Evolutionary conservation across 2,329 filamentous ascomycete species (phyloP).

Genomic region (Lecanicillium sp.): DNA sequence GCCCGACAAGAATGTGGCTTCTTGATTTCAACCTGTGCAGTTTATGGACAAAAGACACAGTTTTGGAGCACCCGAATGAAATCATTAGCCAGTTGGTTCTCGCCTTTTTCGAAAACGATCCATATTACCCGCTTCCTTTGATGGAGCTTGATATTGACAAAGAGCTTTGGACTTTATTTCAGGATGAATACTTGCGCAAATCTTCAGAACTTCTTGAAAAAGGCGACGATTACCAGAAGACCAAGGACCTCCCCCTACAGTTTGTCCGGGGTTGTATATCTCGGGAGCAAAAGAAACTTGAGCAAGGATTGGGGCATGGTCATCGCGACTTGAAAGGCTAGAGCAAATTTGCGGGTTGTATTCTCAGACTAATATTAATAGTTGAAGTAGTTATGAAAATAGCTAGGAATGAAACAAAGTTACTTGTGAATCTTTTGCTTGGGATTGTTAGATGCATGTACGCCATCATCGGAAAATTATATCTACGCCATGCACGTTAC

Average conservation of each 20-base stretch:
- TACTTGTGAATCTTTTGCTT: too few relatives aligned
- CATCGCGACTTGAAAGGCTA: neutral
- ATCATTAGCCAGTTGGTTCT: constrained; percentile 17
- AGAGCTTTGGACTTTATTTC: neutral
- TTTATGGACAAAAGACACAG: constrained; percentile 15
- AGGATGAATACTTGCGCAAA: neutral
- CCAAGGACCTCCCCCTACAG: neutral
- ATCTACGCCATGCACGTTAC: too few relatives aligned
- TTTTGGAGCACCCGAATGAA: constrained; percentile 10
- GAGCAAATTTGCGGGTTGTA: too few relatives aligned
- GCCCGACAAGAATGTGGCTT: constrained; percentile 20
- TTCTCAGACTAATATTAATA: too few relatives aligned
- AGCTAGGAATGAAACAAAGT: too few relatives aligned
- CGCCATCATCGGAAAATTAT: too few relatives aligned
- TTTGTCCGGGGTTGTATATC: neutral
- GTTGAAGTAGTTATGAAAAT: too few relatives aligned
- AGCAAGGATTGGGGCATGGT: neutral
- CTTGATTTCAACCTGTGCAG: constrained; percentile 25
- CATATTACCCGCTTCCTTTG: constrained; percentile 20
- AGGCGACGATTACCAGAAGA: neutral
- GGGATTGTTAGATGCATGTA: neutral
- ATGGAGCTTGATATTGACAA: too few relatives aligned
- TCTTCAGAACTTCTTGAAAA: neutral
- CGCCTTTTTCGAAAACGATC: constrained; percentile 22
- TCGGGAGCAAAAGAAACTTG: neutral